These are phyloP conservation scores for Epicoccum nigrum DNA, from an alignment of 2,329 filamentous ascomycete genomes.

Conservation along the genomic window DNA sequence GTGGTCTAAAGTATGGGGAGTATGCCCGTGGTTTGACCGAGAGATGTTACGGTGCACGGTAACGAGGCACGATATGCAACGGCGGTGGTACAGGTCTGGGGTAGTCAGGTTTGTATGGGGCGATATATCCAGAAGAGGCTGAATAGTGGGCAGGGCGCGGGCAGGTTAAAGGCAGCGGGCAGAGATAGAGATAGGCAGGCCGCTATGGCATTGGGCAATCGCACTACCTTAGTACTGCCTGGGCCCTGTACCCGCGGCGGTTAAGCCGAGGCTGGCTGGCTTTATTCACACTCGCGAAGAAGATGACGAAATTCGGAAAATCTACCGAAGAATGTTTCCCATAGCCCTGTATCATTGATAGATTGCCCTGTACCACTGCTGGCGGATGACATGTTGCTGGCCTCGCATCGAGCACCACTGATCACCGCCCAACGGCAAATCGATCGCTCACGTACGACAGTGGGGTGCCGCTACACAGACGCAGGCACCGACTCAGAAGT, in stretches of 20 bases:
- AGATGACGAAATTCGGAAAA: constrained; percentile 11
- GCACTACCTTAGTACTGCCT: not conserved
- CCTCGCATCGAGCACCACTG: constrained; percentile 16
- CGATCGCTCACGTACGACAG: constrained; percentile 5
- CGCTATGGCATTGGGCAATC: too few relatives aligned
- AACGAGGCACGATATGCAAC: constrained; percentile 1
- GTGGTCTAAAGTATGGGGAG: not conserved
- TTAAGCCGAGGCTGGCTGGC: constrained; percentile 26
- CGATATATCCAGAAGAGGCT: constrained; percentile 16
- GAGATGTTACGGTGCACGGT: not conserved
- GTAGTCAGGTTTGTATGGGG: not conserved
- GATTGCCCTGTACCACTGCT: constrained; percentile 2
- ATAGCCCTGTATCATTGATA: not conserved
- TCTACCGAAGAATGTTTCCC: constrained; percentile 26
- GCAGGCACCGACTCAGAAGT: too few relatives aligned
- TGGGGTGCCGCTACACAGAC: not conserved
- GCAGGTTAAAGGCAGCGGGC: constrained; percentile 10
- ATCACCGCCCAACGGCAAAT: constrained; percentile 2
- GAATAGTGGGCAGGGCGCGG: constrained; percentile 2
- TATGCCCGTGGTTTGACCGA: constrained; percentile 14
- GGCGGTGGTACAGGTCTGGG: not conserved
- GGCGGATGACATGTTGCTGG: not conserved
- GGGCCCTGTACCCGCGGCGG: constrained; percentile 16
- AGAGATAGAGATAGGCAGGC: constrained; percentile 5
- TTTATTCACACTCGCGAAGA: constrained; percentile 18